These are phyloP conservation scores for Thelonectria blattea DNA, from an alignment of 2,329 filamentous ascomycete species.

Conservation along the genomic window DNA sequence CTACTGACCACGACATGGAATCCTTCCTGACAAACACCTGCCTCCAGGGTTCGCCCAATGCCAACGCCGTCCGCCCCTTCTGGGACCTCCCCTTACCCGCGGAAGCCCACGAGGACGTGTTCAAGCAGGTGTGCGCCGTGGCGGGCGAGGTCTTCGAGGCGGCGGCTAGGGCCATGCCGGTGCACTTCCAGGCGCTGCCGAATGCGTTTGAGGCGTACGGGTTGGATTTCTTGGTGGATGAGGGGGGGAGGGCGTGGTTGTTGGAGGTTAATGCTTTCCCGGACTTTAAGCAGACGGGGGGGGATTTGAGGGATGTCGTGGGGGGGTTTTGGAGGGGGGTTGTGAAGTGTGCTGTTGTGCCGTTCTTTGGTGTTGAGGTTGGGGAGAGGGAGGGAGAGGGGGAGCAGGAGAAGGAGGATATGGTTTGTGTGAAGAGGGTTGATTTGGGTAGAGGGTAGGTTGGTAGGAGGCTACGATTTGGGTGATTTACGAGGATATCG, in stretches of 20 bases:
- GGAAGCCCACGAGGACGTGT: conserved; percentile 67
- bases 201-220: conserved; percentile 94
- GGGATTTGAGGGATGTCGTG: conserved; percentile 75
- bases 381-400: conserved; percentile 33
- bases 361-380: conserved; percentile 64
- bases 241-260: conserved; percentile 69
- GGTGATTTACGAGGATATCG: neutral
- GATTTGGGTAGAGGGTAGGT: conserved; percentile 55
- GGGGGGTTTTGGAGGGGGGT: conserved; percentile 78
- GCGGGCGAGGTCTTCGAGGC: conserved; percentile 86
- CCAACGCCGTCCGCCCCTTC: conserved; percentile 75
- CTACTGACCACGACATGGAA: conserved; percentile 58
- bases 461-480: neutral
- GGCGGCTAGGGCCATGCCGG: conserved; percentile 79
- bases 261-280: conserved; percentile 96
- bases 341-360: conserved; percentile 67
- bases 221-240: conserved; percentile 86
- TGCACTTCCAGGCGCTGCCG: conserved; percentile 89
- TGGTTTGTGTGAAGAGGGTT: conserved; percentile 60
- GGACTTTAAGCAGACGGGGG: conserved; percentile 93
- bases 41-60: conserved; percentile 69
- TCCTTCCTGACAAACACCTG: conserved; percentile 95
- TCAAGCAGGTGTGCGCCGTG: conserved; percentile 73
- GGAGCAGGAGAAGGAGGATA: conserved; percentile 47
- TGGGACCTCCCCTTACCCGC: conserved; percentile 65